Evolutionary conservation across 2,329 filamentous ascomycete genomes (phyloP), one percentile per base, ranked within the genome.

Genomic region (Botrytis sinoallii): DNA sequence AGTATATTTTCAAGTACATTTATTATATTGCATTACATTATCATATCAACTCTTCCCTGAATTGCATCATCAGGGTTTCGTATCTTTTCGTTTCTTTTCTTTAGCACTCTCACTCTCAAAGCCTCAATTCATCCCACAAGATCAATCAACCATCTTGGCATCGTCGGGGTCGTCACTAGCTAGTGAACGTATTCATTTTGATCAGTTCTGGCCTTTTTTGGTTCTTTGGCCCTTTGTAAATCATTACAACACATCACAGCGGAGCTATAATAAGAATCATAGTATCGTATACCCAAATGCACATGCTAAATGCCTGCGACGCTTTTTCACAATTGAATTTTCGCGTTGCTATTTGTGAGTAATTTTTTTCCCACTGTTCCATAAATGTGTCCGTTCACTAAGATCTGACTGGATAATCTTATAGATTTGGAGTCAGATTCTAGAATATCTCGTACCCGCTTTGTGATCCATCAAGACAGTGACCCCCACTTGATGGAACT

Each of bases 381-480:
- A 65, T 44, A 65, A 35, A 44, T 65, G 40, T 65, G 63, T 40
- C 46, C 35, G 46, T 38, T 55, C 38, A 7, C n/a, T 40, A 20
- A 38, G 22, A 52, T 55, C 46, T 67, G 14, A 67, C 16, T 70
- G 68, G 68, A 40, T 38, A 46, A 38, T 48, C 29, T 22, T 1
- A 6, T 44, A 38, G 59, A 63, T 63, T 63, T n/a, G 60, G 25
- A 59, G 59, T 16, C 40, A 18, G 59, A 61, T 70, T 70, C 68
- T 70, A 70, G 68, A 63, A 63, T 70, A 63, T 46, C 55, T 70
- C 68, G 55, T 70, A 46, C 38, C 68, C 52, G 35, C 68, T 46
- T 16, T 22, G 35, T 20, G 40, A 22, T 61, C 52, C 52, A 57
- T 29, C 52, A 61, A n/a, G 59, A n/a, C 35, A 40, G 22, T 25